These are phyloP conservation scores for Diplodia scrobiculata DNA, from an alignment of 2,329 filamentous ascomycete species.

Conservation along the genomic window DNA sequence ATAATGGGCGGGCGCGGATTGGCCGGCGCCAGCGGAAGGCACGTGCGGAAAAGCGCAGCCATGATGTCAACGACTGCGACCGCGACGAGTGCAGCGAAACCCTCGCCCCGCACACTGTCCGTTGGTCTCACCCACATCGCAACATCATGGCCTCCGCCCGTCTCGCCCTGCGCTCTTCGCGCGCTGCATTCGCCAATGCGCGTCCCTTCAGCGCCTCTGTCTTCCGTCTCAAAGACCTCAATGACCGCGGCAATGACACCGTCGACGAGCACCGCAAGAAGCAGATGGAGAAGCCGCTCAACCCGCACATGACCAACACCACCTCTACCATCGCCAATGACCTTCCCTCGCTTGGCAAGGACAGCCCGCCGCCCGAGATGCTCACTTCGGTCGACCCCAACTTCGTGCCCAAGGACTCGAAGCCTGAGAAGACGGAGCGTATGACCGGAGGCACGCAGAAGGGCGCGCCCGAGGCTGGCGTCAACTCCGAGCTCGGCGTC, in stretches of 20 bases:
- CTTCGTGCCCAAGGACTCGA: conserved; percentile 61
- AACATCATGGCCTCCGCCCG: conserved; percentile 52
- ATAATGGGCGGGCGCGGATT: conserved; percentile 11
- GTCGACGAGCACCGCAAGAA: conserved; percentile 57
- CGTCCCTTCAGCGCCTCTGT: conserved; percentile 46
- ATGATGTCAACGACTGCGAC: conserved; percentile 28
- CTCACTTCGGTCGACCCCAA: conserved; percentile 59
- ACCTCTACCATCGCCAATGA: conserved; percentile 65
- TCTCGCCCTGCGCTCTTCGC: conserved; percentile 50
- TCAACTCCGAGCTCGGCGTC: conserved; percentile 68
- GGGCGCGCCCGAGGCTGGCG: conserved; percentile 52
- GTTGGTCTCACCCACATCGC: background rate
- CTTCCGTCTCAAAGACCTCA: conserved; percentile 48
- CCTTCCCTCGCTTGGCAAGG: conserved; percentile 61
- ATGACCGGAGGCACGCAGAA: conserved; percentile 67
- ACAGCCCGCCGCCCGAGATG: conserved; percentile 62
- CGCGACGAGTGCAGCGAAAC: background rate
- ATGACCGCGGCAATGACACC: conserved; percentile 57
- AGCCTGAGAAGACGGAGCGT: conserved; percentile 64
- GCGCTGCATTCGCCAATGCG: conserved; percentile 42
- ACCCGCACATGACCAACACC: conserved; percentile 65
- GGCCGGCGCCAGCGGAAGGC: background rate
- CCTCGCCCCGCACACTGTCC: background rate
- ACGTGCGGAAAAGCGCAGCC: conserved; percentile 7
- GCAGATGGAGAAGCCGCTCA: conserved; percentile 60